These are phyloP conservation scores for Aspergillus biplanus DNA, from an alignment of 495 filamentous ascomycete species.

Conservation along the genomic window DNA sequence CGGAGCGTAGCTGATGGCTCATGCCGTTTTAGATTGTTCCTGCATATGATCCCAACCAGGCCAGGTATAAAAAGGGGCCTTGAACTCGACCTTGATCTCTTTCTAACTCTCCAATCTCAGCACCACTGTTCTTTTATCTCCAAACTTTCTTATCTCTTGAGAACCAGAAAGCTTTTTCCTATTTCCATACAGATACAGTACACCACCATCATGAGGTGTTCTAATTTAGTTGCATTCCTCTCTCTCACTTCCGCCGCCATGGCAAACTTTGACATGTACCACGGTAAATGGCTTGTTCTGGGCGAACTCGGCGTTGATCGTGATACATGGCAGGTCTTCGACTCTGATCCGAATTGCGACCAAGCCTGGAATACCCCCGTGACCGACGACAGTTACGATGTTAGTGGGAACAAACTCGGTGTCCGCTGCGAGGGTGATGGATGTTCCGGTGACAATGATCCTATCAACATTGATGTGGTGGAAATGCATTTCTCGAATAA, in stretches of 20 bases:
- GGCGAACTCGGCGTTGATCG: neutral
- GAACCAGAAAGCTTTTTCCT: neutral
- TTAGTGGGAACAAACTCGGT: slow-evolving; percentile 1
- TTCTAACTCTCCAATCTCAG: neutral
- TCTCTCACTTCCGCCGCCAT: neutral
- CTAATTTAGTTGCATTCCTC: neutral
- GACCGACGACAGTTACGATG: neutral
- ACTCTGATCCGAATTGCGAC: neutral
- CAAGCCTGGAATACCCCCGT: neutral
- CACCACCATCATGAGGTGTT: neutral
- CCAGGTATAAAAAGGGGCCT: neutral
- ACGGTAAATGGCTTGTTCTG: neutral
- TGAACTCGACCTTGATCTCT: neutral
- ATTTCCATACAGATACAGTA: neutral
- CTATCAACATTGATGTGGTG: neutral
- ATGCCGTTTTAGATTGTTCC: neutral
- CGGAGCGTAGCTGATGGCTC: neutral
- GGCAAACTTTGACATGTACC: neutral
- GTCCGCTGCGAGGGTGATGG: neutral
- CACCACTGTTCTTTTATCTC: neutral
- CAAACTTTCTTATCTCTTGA: neutral
- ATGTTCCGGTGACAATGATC: neutral
- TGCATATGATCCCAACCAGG: neutral
- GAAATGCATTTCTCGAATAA: neutral
- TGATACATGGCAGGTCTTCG: neutral